Percentiles rank a stretch among this genome's conserved stretches.
Evolutionary conservation across 192 early-diverging fungal genomes (phyloP).

Genomic region (Borealophlyctis nickersoniae): DNA sequence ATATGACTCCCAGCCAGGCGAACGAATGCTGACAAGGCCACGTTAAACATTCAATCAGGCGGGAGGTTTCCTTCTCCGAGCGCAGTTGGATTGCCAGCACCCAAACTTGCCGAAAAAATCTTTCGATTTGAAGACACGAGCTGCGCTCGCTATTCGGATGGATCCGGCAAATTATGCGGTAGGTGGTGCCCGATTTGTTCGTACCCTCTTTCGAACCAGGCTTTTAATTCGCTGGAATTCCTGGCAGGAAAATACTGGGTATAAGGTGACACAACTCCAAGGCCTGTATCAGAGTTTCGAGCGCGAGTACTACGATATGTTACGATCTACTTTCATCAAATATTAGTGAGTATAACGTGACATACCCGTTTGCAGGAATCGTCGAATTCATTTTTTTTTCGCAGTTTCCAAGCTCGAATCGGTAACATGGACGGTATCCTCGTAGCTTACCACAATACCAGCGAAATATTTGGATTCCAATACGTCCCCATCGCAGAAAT

Average conservation of each 20-base stretch:
- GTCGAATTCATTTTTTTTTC: conserved; percentile 20
- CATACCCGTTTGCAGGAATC: neutral
- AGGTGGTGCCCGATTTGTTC: conserved; percentile 10
- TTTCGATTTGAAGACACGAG: conserved; percentile 93
- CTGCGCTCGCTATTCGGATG: conserved; percentile 76
- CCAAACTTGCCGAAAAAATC: conserved; percentile 68
- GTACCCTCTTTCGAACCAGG: conserved; percentile 16
- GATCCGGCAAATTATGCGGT: conserved; percentile 72
- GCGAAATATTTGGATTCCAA: conserved; percentile 90
- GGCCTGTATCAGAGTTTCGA: conserved; percentile 82
- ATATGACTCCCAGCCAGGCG: neutral
- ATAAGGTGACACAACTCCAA: conserved; percentile 60
- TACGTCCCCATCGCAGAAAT: conserved; percentile 82
- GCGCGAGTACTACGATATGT: conserved; percentile 92
- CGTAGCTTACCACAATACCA: conserved; percentile 89
- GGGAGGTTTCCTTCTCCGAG: conserved; percentile 75
- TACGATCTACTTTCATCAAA: conserved; percentile 86
- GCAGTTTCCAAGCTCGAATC: conserved; percentile 85
- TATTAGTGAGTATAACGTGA: conserved; percentile 48
- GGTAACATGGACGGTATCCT: conserved; percentile 96
- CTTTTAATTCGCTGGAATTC: neutral
- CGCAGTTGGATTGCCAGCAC: conserved; percentile 86
- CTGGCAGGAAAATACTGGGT: conserved; percentile 52
- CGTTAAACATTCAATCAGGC: conserved; percentile 36
- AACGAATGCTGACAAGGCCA: neutral